phyloP scores from a whole-genome alignment of 2,329 filamentous ascomycete species.

The Capronia epimyces region DNA sequence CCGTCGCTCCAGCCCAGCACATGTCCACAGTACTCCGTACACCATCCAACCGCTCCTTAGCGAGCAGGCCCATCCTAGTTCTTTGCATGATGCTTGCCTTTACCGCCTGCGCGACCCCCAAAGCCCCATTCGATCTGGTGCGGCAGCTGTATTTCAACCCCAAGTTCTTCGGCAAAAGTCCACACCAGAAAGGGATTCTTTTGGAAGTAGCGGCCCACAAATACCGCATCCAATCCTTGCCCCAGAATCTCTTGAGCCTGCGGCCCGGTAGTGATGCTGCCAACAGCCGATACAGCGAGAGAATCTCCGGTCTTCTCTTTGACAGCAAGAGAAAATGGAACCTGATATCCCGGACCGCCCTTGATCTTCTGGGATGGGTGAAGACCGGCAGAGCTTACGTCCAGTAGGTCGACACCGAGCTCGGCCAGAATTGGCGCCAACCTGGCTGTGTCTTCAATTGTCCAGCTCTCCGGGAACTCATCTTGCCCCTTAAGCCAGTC shows the following conservation, averaged over 20 bases:
- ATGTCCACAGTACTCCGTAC: neutral
- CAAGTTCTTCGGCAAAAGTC: constrained; percentile 65
- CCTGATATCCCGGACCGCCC: constrained; percentile 63
- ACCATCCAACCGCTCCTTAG: neutral
- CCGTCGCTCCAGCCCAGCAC: neutral
- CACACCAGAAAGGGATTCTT: constrained; percentile 74
- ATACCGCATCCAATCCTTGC: constrained; percentile 62
- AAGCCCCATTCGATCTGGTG: constrained; percentile 49
- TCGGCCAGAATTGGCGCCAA: constrained; percentile 64
- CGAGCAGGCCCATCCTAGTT: neutral
- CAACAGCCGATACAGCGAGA: constrained; percentile 68
- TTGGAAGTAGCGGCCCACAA: constrained; percentile 71
- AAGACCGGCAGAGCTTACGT: constrained; percentile 68
- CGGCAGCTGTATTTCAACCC: constrained; percentile 65
- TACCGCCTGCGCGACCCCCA: constrained; percentile 16
- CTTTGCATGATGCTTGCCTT: constrained; percentile 4
- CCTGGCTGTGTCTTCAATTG: constrained; percentile 55
- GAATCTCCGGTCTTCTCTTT: constrained; percentile 68
- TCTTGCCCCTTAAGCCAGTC: constrained; percentile 64
- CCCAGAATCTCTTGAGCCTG: constrained; percentile 60
- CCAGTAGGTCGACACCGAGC: constrained; percentile 73
- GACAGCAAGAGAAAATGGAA: constrained; percentile 64
- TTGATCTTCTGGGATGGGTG: constrained; percentile 36
- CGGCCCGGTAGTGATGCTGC: constrained; percentile 63
- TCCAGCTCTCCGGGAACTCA: constrained; percentile 61